Conservation (phyloP, 176 grass and related monocot genomes). For the Eragrostis curvula region DNA sequence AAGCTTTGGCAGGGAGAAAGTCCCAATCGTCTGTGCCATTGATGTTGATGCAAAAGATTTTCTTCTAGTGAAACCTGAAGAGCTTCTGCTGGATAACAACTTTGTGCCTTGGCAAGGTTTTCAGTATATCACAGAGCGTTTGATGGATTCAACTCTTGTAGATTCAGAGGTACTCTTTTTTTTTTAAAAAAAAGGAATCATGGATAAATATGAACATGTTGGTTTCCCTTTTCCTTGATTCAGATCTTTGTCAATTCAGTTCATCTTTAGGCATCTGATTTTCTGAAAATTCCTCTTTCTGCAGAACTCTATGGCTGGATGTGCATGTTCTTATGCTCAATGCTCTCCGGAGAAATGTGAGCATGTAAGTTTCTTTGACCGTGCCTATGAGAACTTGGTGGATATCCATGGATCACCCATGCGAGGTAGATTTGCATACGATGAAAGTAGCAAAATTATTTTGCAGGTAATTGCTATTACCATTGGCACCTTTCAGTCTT, state of each 20-base stretch:
- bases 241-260: background rate
- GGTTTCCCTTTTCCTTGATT: background rate
- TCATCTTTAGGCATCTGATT: slow-evolving; percentile 33
- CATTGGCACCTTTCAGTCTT: background rate
- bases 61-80: slow-evolving; percentile 46
- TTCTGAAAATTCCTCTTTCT: slow-evolving; percentile 42
- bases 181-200: background rate
- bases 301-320: slow-evolving; percentile 64
- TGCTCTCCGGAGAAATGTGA: slow-evolving; percentile 74
- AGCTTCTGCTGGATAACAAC: slow-evolving; percentile 32
- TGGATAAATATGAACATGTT: slow-evolving; percentile 20
- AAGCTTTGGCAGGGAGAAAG: slow-evolving; percentile 81
- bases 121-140: slow-evolving; percentile 67
- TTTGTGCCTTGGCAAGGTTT: slow-evolving; percentile 85
- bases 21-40: slow-evolving; percentile 74
- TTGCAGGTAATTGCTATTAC: slow-evolving; percentile 68
- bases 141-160: slow-evolving; percentile 72
- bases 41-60: slow-evolving; percentile 71
- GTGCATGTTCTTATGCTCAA: slow-evolving; percentile 54
- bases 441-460: slow-evolving; percentile 66
- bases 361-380: slow-evolving; percentile 75
- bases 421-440: slow-evolving; percentile 82
- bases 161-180: slow-evolving; percentile 64
- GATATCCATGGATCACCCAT: slow-evolving; percentile 67
- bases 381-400: slow-evolving; percentile 58